A percentile compares a stretch with the other conserved stretches of the same genome.
Evolutionary conservation across 164 flowering plant species (phyloP).

Genomic region (Macadamia tetraphylla): DNA sequence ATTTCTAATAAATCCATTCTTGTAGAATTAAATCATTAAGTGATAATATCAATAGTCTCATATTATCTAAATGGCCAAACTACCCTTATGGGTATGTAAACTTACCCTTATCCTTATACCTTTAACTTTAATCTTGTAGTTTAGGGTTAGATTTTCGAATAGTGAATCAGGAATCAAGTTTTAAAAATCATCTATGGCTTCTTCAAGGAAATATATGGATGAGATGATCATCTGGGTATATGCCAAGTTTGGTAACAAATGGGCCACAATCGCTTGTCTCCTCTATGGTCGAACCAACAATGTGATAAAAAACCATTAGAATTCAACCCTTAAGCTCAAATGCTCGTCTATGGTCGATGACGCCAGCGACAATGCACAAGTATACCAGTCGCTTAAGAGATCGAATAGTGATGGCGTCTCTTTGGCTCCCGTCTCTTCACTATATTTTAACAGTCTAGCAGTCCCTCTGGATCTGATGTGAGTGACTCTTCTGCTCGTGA

Average conservation of each 20-base stretch:
- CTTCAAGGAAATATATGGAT: slow-evolving; percentile 42
- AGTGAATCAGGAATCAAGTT: slow-evolving; percentile 13
- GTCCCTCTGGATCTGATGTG: slow-evolving; percentile 64
- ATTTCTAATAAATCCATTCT: too few species aligned
- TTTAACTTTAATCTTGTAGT: not conserved
- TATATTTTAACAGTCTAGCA: slow-evolving; percentile 30
- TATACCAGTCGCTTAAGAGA: slow-evolving; percentile 39
- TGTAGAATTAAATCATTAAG: too few species aligned
- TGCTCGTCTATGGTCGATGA: slow-evolving; percentile 35
- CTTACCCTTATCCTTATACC: too few species aligned
- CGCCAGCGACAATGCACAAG: slow-evolving; percentile 7
- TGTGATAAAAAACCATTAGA: slow-evolving; percentile 88
- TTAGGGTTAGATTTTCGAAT: not conserved
- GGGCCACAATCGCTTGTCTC: slow-evolving; percentile 86
- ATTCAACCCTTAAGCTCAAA: slow-evolving; percentile 79
- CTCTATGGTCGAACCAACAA: slow-evolving; percentile 79
- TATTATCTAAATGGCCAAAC: too few species aligned
- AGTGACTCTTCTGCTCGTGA: slow-evolving; percentile 45
- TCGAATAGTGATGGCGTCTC: slow-evolving; percentile 43
- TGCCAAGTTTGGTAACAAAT: slow-evolving; percentile 67
- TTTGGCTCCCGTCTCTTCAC: slow-evolving; percentile 21
- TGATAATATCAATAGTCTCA: too few species aligned
- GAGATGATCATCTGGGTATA: slow-evolving; percentile 70
- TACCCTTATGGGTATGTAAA: too few species aligned
- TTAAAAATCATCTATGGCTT: slow-evolving; percentile 16